A percentile compares a stretch with the other conserved stretches of the same genome.
phyloP scores from a whole-genome alignment of 2,329 filamentous ascomycete species.

The Cladophialophora psammophila region DNA sequence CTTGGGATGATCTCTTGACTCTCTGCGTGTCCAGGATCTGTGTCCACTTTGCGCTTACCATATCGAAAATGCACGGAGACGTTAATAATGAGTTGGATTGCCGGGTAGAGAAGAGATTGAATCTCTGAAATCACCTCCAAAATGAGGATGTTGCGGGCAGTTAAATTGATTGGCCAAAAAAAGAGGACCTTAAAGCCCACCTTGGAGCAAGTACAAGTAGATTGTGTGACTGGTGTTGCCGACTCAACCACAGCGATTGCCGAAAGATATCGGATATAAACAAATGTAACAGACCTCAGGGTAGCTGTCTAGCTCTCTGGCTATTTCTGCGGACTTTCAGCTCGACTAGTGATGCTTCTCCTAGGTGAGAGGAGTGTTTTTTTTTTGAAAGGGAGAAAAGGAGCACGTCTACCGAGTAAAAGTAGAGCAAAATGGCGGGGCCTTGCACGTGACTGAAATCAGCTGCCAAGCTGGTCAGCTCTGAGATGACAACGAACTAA shows the following conservation, averaged over 20 bases:
- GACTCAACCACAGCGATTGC: background rate
- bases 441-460: too few relatives aligned
- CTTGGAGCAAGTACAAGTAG: background rate
- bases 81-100: background rate
- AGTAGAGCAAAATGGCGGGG: too few relatives aligned
- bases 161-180: background rate
- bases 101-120: background rate
- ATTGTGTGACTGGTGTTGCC: background rate
- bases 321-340: too few relatives aligned
- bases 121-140: background rate
- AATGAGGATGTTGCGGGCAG: background rate
- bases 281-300: too few relatives aligned
- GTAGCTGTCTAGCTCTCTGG: too few relatives aligned
- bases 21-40: background rate
- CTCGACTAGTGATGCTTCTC: too few relatives aligned
- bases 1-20: constrained; percentile 70
- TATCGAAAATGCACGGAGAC: background rate
- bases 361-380: too few relatives aligned
- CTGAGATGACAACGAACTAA: too few relatives aligned
- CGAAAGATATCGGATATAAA: background rate
- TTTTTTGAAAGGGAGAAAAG: too few relatives aligned
- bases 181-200: constrained; percentile 1
- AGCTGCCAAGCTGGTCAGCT: too few relatives aligned
- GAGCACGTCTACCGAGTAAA: too few relatives aligned
- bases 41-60: background rate